phyloP scores from a whole-genome alignment of 179 eudicot genomes.

The Pouteria campechiana region DNA sequence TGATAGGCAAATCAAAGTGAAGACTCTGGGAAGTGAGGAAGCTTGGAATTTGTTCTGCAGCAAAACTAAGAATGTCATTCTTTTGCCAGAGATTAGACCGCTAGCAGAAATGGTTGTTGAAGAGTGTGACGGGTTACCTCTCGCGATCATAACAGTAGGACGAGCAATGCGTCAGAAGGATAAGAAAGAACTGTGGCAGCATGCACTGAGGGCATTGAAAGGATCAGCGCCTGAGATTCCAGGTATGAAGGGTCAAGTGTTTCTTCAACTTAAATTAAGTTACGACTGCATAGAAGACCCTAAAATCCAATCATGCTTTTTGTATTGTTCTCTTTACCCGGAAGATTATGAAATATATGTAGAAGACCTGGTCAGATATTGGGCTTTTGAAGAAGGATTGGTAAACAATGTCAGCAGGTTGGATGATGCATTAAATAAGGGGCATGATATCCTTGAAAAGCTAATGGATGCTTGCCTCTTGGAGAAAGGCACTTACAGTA shows the following conservation, averaged over 20 bases:
- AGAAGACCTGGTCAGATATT: conserved; percentile 26
- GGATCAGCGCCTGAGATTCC: conserved; percentile 8
- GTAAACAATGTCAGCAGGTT: conserved; percentile 18
- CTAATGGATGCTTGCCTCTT: conserved; percentile 36
- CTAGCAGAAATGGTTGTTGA: conserved; percentile 8
- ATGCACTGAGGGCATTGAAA: conserved; percentile 12
- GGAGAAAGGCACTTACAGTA: conserved; percentile 13
- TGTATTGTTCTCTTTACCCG: conserved; percentile 27
- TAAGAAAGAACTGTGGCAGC: conserved; percentile 8
- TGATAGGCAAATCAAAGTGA: conserved; percentile 19
- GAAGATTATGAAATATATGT: conserved; percentile 20
- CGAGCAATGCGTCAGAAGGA: conserved; percentile 11
- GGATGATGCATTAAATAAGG: conserved; percentile 15
- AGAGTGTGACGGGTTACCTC: conserved; percentile 16
- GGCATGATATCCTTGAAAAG: conserved; percentile 24
- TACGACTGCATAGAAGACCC: conserved; percentile 17
- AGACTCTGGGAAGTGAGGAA: conserved; percentile 19
- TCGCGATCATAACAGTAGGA: conserved; percentile 15
- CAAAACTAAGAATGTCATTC: conserved; percentile 15
- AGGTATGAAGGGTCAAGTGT: conserved; percentile 21
- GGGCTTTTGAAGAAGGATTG: conserved; percentile 40
- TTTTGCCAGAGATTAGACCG: conserved; percentile 4
- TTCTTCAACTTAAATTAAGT: conserved; percentile 15
- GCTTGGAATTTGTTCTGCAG: conserved; percentile 27
- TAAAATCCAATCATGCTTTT: conserved; percentile 14